A percentile compares a stretch with the other conserved stretches of the same genome.
These are phyloP conservation scores for Paraleonurus japonicus DNA, from an alignment of 257 asterid species.

Conservation along the genomic window DNA sequence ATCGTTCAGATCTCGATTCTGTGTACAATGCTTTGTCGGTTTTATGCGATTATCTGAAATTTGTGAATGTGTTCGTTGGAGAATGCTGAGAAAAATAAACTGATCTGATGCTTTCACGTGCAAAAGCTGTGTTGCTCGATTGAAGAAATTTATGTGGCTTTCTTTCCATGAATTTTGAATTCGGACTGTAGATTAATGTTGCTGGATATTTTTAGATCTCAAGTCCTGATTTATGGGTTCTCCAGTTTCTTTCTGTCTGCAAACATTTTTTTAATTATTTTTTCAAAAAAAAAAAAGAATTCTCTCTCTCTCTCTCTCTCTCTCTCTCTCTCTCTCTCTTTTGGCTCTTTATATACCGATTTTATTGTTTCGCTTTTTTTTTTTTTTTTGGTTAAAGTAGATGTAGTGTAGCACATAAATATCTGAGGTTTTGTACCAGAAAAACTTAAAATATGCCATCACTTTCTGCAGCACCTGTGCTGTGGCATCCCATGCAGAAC, in stretches of 20 bases:
- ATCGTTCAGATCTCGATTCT: neutral
- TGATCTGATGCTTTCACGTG: constrained; percentile 8
- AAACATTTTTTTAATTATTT: too few relatives aligned
- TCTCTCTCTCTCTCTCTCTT: too few relatives aligned
- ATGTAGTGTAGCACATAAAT: neutral
- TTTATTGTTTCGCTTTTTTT: neutral
- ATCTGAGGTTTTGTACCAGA: constrained; percentile 19
- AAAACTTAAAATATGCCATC: neutral
- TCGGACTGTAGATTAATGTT: neutral
- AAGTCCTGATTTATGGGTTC: constrained; percentile 2
- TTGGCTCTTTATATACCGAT: neutral
- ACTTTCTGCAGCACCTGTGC: neutral
- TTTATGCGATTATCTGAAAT: neutral
- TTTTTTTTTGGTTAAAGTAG: neutral
- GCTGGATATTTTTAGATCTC: constrained; percentile 18
- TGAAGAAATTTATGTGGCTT: neutral
- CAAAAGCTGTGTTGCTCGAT: neutral
- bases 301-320: too few relatives aligned
- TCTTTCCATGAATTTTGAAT: constrained; percentile 12
- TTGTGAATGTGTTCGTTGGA: neutral
- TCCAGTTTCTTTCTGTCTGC: neutral
- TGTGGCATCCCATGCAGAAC: constrained; percentile 22
- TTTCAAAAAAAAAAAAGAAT: too few relatives aligned
- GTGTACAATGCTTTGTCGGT: neutral
- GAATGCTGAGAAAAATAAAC: neutral